phyloP scores from a whole-genome alignment of 1,284 basidiomycete genomes.

The Puccinia hordei region DNA sequence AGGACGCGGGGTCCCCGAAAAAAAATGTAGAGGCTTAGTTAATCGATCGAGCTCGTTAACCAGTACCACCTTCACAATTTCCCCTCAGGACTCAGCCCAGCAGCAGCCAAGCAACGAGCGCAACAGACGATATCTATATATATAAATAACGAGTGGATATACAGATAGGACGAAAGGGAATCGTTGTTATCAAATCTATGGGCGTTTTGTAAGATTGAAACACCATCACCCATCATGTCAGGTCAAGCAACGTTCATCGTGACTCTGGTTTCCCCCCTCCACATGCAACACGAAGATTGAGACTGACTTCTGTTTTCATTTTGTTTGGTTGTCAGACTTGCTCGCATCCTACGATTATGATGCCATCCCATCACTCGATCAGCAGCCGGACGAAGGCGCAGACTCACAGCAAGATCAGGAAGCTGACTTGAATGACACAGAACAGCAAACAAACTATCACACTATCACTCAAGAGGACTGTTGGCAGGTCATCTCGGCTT shows the following conservation, averaged over 20 bases:
- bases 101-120: background rate
- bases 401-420: background rate
- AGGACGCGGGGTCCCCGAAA: no score
- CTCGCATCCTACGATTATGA: constrained; percentile 9
- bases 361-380: constrained; percentile 12
- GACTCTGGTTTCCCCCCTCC: background rate
- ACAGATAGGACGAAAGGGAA: no score
- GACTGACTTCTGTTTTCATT: background rate
- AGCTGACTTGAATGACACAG: no score
- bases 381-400: background rate
- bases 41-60: no score
- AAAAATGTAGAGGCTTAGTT: no score
- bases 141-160: no score
- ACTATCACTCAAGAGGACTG: constrained; percentile 83
- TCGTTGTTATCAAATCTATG: no score
- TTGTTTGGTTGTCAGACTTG: constrained; percentile 6
- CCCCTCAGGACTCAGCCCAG: background rate
- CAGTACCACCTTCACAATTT: no score
- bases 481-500: constrained; percentile 92
- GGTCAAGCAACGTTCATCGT: background rate
- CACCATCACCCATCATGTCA: background rate
- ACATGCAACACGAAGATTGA: no score
- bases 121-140: background rate
- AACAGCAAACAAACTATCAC: background rate
- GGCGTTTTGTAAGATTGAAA: background rate